Base-by-base conservation (phyloP, 106 monocot species). In the Ottelia alismoides region DNA sequence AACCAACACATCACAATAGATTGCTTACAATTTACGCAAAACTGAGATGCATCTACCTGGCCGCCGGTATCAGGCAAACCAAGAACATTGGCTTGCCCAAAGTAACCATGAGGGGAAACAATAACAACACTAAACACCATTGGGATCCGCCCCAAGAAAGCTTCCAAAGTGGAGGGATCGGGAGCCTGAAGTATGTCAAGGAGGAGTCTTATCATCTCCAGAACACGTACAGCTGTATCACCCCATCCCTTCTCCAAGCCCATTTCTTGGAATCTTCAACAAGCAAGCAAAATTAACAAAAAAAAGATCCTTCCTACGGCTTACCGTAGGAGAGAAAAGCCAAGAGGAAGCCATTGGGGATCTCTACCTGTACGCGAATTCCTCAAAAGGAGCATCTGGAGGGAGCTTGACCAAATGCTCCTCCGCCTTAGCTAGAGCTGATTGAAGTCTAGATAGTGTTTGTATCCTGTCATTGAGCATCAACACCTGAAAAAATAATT, bases 241-340 rank as follows among this genome's bases (percentile, higher is more conserved):
- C 92, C 92, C 92, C 92, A 93, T 0, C 92, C 92, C 67, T 87
- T 83, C 71, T 93, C 92, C 70, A 93, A 60, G 30, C 92, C 92
- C 74, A 77, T 70, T 58, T 83, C 92, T 66, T 93, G 92, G 28
- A 93, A 84, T 35, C 92, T 87, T 51, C 32, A 48, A 11, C n/a
- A n/a, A n/a, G n/a, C n/a, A n/a, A n/a, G n/a, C n/a, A n/a, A n/a
- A n/a, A n/a, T n/a, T n/a, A n/a, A n/a, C n/a, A n/a, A n/a, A n/a
- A n/a, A n/a, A n/a, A n/a, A n/a, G n/a, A n/a, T n/a, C n/a, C n/a
- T n/a, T n/a, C n/a, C n/a, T n/a, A n/a, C n/a, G n/a, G n/a, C n/a
- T n/a, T n/a, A n/a, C n/a, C n/a, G n/a, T n/a, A n/a, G n/a, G n/a
- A n/a, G n/a, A n/a, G n/a, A n/a, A n/a, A 20, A n/a, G n/a, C n/a